Base-by-base conservation (phyloP, 345 rosid genomes). In the Salix caprea region DNA sequence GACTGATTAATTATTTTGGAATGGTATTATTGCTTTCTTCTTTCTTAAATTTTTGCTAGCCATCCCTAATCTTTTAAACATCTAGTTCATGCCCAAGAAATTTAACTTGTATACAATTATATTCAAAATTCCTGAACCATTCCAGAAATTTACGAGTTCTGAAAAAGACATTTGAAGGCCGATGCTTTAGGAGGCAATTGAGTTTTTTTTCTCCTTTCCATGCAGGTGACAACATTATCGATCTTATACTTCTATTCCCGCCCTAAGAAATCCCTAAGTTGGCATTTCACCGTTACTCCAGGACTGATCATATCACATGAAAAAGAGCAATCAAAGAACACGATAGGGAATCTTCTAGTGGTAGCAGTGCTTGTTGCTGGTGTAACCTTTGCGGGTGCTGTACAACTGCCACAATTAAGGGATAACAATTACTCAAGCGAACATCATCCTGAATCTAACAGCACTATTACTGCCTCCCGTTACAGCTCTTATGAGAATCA, bases 281-380 rank as follows among this genome's bases (percentile, higher is more conserved):
- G 23, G 32, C 3, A 34, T 2, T 24, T 23, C 30, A 6, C 2
- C 6, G 6, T 40, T 6, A 23, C n/a, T 36, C 23, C 37, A 34
- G 37, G 16, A 32, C 23, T 4, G 3, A 5, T 23, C n/a, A 36
- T 12, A 1, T 21, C 44, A 11, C n/a, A 4, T 0, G 15, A 0
- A 10, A 32, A 18, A 32, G 23, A 30, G 32, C 0, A 30, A 66
- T 21, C 37, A 6, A 79, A 73, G 28, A 74, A 64, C 37, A 75
- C 65, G 67, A 64, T 30, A 30, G 32, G 32, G 4, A 30, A 30
- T 30, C 76, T 82, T 32, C 76, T 82, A 4, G 48, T 76, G 48
- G 78, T 76, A 44, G 80, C 82, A 70, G 77, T 74, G 32, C 71
- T 79, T 1, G 73, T 77, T 39, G 81, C 80, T 21, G 72, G 73